Base-by-base conservation (phyloP, 2,329 filamentous ascomycete species). In the Phoma sp. region DNA sequence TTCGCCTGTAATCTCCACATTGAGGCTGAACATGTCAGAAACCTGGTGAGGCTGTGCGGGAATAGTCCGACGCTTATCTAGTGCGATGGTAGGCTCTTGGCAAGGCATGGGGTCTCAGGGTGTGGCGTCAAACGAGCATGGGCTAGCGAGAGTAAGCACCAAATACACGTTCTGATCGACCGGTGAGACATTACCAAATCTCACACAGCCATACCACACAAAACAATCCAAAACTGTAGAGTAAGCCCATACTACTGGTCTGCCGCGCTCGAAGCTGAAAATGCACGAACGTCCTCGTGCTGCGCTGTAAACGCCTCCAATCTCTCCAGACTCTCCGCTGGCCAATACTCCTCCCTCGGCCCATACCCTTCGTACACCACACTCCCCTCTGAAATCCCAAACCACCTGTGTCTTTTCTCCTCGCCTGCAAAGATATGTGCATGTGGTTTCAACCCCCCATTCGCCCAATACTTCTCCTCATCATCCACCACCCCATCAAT, bases 351-450 rank as follows among this genome's bases (percentile, higher is more conserved):
- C 37, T 18, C 34, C 5, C 14, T 37, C 20, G 20, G 20, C 11
- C 20, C 18, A 37, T 23, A 23, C 12, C 34, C 20, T 14, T 37
- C 12, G n/a, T 37, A 37, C 20, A 37, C 34, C 20, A 37, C 20
- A 21, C 20, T n/a, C 18, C 34, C 12, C 12, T 12, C 20, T 7
- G 20, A 20, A 21, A 37, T 11, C 4, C 11, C 46, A 79, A 56
- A 60, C 78, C 80, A 17, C 60, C 57, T 49, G 64, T 50, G 43
- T 73, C 76, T 76, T 42, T 73, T 76, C 36, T 48, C 43, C 11
- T 28, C 30, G 12, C 47, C 30, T 56, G 52, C 56, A 23, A 67
- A 82, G 40, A 81, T 77, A 64, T 82, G 78, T n/a, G 76, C 71
- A 60, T 80, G 77, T 1, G 79, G 80, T n/a, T 71, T 68, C 15